Evolutionary conservation across 441 rosid genomes (phyloP).

Genomic region (Mallotus japonicus): DNA sequence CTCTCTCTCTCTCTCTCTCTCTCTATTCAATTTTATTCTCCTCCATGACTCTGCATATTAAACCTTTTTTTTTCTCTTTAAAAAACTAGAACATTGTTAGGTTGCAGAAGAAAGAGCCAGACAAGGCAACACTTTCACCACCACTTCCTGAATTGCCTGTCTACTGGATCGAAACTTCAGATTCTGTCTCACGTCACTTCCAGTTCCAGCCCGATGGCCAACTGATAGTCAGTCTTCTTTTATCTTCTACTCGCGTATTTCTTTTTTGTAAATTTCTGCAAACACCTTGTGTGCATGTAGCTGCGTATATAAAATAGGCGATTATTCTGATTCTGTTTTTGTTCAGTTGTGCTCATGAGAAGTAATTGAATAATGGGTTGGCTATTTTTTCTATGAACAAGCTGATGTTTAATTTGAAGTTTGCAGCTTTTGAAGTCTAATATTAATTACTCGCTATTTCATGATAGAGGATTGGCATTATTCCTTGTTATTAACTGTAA

Average conservation of each 20-base stretch:
- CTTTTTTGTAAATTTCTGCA: conserved; percentile 7
- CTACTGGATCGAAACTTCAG: conserved; percentile 71
- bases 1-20: not conserved
- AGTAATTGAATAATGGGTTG: not conserved
- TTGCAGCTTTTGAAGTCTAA: not conserved
- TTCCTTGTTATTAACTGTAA: not conserved
- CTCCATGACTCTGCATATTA: not conserved
- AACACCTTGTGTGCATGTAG: conserved; percentile 20
- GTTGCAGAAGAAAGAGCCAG: conserved; percentile 54
- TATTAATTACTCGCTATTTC: not conserved
- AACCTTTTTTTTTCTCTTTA: not conserved
- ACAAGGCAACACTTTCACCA: conserved; percentile 4
- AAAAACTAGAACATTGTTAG: conserved; percentile 47
- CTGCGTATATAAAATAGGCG: not conserved
- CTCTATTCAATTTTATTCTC: conserved; percentile 16
- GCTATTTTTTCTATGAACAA: too few relatives aligned
- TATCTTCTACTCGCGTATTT: not conserved
- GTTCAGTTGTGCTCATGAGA: not conserved
- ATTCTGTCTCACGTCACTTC: conserved; percentile 60
- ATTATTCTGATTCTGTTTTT: not conserved
- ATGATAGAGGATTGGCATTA: not conserved
- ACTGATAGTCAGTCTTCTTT: conserved; percentile 55
- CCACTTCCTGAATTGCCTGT: conserved; percentile 39
- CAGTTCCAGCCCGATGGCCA: conserved; percentile 67
- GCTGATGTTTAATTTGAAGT: not conserved